phyloP scores from a whole-genome alignment of 139 green algal species.

The Klebsormidium nitens region DNA sequence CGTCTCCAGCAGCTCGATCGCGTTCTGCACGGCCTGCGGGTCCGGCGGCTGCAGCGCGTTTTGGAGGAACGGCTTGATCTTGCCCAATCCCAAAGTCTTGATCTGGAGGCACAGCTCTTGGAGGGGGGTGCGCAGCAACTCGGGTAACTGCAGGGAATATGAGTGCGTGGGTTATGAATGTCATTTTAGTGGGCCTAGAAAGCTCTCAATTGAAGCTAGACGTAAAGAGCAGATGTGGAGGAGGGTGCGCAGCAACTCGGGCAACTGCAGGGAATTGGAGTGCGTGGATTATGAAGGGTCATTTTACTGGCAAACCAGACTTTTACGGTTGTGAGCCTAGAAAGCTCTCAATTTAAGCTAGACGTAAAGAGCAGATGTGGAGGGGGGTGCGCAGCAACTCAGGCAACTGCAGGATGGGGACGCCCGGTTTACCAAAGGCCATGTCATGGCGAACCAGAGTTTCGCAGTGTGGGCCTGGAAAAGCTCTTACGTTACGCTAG shows the following conservation, averaged over 20 bases:
- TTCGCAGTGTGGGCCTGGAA: too few relatives aligned
- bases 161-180: background rate
- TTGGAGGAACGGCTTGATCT: conserved; percentile 15
- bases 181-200: too few relatives aligned
- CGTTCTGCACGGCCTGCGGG: conserved; percentile 37
- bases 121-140: conserved; percentile 48
- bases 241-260: background rate
- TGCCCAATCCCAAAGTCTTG: conserved; percentile 32
- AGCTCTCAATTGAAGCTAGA: background rate
- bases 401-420: conserved; percentile 8
- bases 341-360: background rate
- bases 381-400: background rate
- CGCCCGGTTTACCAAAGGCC: background rate
- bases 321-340: too few relatives aligned
- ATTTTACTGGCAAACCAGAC: too few relatives aligned
- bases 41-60: conserved; percentile 37
- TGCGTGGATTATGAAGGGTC: background rate
- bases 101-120: conserved; percentile 52
- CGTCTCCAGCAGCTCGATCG: conserved; percentile 40
- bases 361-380: background rate
- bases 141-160: conserved; percentile 27
- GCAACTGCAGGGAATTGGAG: conserved; percentile 11
- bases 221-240: conserved; percentile 1
- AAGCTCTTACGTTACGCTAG: background rate
- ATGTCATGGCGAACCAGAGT: too few relatives aligned